Evolutionary conservation across 2,329 filamentous ascomycete genomes (phyloP), one percentile per base, ranked within the genome.

Genomic region (Pseudogymnoascus pannorum): DNA sequence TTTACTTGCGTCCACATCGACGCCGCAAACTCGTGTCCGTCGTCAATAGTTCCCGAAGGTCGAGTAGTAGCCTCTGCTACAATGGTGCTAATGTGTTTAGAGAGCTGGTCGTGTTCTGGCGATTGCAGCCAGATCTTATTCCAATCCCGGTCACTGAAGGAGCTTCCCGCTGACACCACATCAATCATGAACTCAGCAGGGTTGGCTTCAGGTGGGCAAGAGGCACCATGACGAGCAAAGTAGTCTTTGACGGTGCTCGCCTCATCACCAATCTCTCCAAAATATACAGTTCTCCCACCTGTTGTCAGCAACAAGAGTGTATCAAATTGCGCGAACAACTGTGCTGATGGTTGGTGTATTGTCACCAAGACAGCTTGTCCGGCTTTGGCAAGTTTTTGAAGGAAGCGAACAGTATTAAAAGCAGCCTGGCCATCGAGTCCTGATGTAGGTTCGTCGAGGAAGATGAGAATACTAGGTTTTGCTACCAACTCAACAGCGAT

Each of bases 1-100:
- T 78, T 82, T 44, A 86, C 74, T 71, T 93, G 90, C 33, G 81
- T 73, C 66, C 70, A 75, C 64, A 92, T 82, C 0, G 87, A 80
- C 5, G 85, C 86, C 0, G 90, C 89, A 65, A 92, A 93, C 72
- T 92, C 88, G 58, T 84, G 78, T 63, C 83, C 88, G 60, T 80
- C 77, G 22, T 78, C 75, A 62, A 70, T 65, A 65, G 70, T 76
- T 60, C 72, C 76, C 0, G 74, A 71, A 1, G 78, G 72, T 64
- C 75, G 77, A 16, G 75, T 64, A 0, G 79, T 77, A 0, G 87
- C 82, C 3, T 82, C 80, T 1, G 76, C 69, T 64, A 85, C 81
- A 64, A 91, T 82, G 2, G 74, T 74, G 42, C 88, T 81, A 3
- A 92, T 88, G 66, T 91, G 84, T 6, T 78, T 71, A 12, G 82